Conservation (phyloP, 108 stramenopile genomes). For the Mediolabrus comicus region DNA sequence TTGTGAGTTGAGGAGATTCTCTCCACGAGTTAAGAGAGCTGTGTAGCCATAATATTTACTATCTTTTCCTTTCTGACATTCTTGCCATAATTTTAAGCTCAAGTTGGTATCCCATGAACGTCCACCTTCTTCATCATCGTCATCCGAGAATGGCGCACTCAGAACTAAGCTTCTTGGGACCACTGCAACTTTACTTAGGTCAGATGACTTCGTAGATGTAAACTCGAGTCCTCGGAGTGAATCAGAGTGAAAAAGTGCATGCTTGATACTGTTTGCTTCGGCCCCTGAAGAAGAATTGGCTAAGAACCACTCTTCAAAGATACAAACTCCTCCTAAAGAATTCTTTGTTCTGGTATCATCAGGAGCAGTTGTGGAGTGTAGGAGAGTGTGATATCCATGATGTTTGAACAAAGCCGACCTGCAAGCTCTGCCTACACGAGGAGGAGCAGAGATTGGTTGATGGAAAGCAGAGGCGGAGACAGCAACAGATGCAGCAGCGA, state of each 20-base stretch:
- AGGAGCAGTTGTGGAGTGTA: conserved; percentile 22
- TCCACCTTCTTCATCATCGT: conserved; percentile 14
- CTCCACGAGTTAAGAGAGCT: conserved; percentile 34
- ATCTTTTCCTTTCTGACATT: conserved; percentile 53
- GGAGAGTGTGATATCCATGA: background rate
- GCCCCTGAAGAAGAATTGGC: conserved; percentile 23
- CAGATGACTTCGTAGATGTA: conserved; percentile 18
- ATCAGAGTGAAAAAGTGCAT: conserved; percentile 44
- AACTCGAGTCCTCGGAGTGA: conserved; percentile 53
- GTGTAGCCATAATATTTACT: conserved; percentile 54
- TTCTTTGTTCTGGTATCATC: conserved; percentile 36
- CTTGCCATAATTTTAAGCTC: conserved; percentile 58
- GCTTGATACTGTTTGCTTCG: conserved; percentile 30
- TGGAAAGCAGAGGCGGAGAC: too few species aligned
- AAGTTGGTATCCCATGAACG: conserved; percentile 64
- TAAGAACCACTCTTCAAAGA: conserved; percentile 67
- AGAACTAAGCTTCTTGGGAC: conserved; percentile 43
- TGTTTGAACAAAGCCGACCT: background rate
- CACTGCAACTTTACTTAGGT: conserved; percentile 37
- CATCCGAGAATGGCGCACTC: conserved; percentile 51
- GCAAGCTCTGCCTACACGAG: too few species aligned
- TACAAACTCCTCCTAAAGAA: conserved; percentile 41
- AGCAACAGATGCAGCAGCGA: too few species aligned
- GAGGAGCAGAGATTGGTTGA: too few species aligned
- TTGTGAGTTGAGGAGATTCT: conserved; percentile 6